Evolutionary conservation across 352 stramenopile species (phyloP).

Genomic region (Pythium apleroticum): DNA sequence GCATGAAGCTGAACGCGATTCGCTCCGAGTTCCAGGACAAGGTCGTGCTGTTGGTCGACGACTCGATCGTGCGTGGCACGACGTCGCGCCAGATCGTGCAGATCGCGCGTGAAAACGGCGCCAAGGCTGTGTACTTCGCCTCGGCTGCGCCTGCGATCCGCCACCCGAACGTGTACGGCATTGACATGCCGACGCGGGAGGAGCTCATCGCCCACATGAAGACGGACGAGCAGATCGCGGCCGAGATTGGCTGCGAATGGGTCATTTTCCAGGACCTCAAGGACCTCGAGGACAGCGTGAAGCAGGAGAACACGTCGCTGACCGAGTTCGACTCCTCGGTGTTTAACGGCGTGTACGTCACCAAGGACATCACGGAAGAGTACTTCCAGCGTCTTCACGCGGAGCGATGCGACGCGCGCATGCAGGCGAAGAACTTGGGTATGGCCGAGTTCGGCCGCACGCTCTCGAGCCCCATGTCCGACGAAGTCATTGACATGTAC

Average conservation of each 20-base stretch:
- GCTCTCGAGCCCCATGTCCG: conserved; percentile 72
- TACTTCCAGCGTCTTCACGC: conserved; percentile 84
- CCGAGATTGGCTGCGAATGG: conserved; percentile 95
- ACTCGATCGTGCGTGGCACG: conserved; percentile 99
- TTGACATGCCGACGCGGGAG: conserved; percentile 98
- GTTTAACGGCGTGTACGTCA: conserved; percentile 97
- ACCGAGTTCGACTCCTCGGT: conserved; percentile 95
- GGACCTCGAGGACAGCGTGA: conserved; percentile 91
- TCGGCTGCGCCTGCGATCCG: conserved; percentile 96
- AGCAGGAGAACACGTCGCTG: conserved; percentile 68
- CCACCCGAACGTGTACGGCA: conserved; percentile 99
- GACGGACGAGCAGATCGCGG: conserved; percentile 93
- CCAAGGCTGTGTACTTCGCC: conserved; percentile 95
- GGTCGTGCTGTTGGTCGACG: conserved; percentile 98
- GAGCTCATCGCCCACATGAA: conserved; percentile 98
- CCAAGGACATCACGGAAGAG: conserved; percentile 85
- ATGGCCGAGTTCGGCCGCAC: conserved; percentile 76
- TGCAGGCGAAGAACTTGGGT: conserved; percentile 85
- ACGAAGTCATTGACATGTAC: conserved; percentile 89
- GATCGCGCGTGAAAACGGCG: conserved; percentile 98
- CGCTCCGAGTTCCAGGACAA: conserved; percentile 90
- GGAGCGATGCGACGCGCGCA: conserved; percentile 78
- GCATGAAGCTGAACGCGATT: conserved; percentile 99
- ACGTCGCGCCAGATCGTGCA: conserved; percentile 98
- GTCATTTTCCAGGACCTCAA: conserved; percentile 93